Base-by-base conservation (phyloP, 2,329 filamentous ascomycete species). In the Ceratocystiopsis sp. region DNA sequence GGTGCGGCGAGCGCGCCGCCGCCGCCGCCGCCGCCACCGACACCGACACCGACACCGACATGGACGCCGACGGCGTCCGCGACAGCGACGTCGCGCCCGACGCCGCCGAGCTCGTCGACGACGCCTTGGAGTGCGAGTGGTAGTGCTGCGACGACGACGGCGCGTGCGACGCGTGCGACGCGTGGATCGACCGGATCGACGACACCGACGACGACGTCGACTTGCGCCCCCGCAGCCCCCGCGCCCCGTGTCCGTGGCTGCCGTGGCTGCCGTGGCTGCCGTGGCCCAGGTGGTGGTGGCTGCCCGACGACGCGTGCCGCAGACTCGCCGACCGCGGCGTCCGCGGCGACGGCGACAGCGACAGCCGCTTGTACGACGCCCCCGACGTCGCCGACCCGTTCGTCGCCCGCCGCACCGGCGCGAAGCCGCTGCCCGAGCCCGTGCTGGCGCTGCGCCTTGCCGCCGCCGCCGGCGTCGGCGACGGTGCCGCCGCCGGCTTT, bases 151-250 rank as follows among this genome's bases (percentile, higher is more conserved):
- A 34, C 32, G 9, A 14, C 32, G 32, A 34, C 32, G 9, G 32
- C 14, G 32, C 32, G 9, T 34, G 32, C 32, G 32, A 34, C 32
- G 32, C 32, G 51, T 87, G 84, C 54, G 87, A 86, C 55, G 89
- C 84, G 54, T 87, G 86, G 55, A 96, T 85, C 38, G 83, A 93
- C 46, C 91, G 80, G 45, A 98, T 80, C 0, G 86, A 94, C 1
- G 86, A 95, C 15, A 98, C 78, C 0, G 87, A 96, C 0, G 86
- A 94, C 0, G 86, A 95, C 0, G 91, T 98, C 1, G 89, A 96
- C 59, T 96, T 96, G 47, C 91, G 77, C 35, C 91, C 89, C 25
- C 87, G 76, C 38, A 96, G 71, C 29, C 89, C 41, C 13, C 18
- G 87, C n/a, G n/a, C n/a, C n/a, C n/a, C n/a, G n/a, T n/a, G n/a